Conservation (phyloP, 2,329 filamentous ascomycete species). For the Stachybotrys echinatus region DNA sequence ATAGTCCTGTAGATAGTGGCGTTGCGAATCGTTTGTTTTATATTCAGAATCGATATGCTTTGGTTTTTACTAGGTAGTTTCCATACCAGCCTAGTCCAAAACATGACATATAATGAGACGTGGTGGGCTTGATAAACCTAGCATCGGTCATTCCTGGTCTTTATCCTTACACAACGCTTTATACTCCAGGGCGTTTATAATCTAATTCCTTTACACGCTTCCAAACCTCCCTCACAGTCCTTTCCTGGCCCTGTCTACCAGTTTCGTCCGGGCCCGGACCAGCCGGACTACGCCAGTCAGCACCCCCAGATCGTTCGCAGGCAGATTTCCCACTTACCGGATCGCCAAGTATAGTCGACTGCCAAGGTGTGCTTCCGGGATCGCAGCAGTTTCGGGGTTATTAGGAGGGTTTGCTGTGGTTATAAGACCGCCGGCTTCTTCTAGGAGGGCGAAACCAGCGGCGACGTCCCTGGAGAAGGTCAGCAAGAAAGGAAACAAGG, state of each 20-base stretch:
- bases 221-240: slow-evolving; percentile 70
- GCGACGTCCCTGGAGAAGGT: slow-evolving; percentile 59
- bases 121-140: too few relatives aligned
- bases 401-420: slow-evolving; percentile 69
- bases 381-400: slow-evolving; percentile 46
- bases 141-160: too few relatives aligned
- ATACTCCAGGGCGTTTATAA: slow-evolving; percentile 60
- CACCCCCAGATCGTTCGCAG: background rate
- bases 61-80: too few relatives aligned
- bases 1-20: too few relatives aligned
- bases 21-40: too few relatives aligned
- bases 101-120: too few relatives aligned
- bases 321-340: slow-evolving; percentile 32
- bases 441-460: slow-evolving; percentile 66
- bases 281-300: slow-evolving; percentile 46
- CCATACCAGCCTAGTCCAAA: too few relatives aligned
- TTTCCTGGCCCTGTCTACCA: slow-evolving; percentile 61
- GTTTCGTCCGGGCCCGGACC: slow-evolving; percentile 57
- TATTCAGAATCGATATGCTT: too few relatives aligned
- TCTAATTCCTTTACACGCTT: slow-evolving; percentile 60
- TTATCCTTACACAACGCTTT: too few relatives aligned
- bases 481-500: background rate
- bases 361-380: slow-evolving; percentile 57
- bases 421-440: slow-evolving; percentile 68
- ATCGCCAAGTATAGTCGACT: slow-evolving; percentile 68